Percentiles rank a stretch among this genome's conserved stretches.
Evolutionary conservation across 768 basidiomycete genomes (phyloP).

Genomic region (Tulasnella sp.): DNA sequence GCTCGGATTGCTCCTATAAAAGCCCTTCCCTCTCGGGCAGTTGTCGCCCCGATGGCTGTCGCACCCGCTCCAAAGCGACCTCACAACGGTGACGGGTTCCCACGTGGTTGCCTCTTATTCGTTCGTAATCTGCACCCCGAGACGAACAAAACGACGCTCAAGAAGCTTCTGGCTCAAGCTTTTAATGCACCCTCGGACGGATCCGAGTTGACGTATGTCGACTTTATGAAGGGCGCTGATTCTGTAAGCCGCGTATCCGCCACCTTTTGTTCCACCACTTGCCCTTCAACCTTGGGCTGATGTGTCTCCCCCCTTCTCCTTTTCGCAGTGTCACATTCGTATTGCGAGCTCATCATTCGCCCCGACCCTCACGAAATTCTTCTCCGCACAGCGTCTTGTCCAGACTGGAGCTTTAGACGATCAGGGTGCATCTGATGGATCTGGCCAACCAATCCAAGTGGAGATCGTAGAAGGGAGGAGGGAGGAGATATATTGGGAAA

Average conservation of each 20-base stretch:
- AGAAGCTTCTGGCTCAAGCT: constrained; percentile 41
- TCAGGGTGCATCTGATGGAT: not conserved
- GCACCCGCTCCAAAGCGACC: not conserved
- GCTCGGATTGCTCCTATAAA: no score
- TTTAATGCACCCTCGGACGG: constrained; percentile 24
- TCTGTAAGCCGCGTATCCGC: constrained; percentile 36
- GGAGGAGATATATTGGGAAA: constrained; percentile 70
- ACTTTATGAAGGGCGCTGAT: constrained; percentile 69
- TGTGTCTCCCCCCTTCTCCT: not conserved
- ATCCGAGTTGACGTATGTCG: constrained; percentile 60
- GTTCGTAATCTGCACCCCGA: constrained; percentile 58
- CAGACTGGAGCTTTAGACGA: constrained; percentile 50
- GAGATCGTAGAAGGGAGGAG: constrained; percentile 53
- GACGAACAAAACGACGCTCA: constrained; percentile 75
- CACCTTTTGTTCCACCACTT: not conserved
- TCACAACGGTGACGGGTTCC: constrained; percentile 30
- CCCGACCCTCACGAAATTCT: constrained; percentile 35
- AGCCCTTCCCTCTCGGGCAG: not conserved
- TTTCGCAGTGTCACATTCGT: constrained; percentile 58
- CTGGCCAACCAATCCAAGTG: constrained; percentile 30
- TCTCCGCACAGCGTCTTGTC: constrained; percentile 28
- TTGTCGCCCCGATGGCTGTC: constrained; percentile 15
- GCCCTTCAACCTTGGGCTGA: constrained; percentile 38
- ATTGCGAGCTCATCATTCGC: constrained; percentile 44
- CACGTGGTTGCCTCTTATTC: constrained; percentile 57